These are phyloP conservation scores for Kwoniella europaea DNA, from an alignment of 768 basidiomycete genomes.

Conservation along the genomic window DNA sequence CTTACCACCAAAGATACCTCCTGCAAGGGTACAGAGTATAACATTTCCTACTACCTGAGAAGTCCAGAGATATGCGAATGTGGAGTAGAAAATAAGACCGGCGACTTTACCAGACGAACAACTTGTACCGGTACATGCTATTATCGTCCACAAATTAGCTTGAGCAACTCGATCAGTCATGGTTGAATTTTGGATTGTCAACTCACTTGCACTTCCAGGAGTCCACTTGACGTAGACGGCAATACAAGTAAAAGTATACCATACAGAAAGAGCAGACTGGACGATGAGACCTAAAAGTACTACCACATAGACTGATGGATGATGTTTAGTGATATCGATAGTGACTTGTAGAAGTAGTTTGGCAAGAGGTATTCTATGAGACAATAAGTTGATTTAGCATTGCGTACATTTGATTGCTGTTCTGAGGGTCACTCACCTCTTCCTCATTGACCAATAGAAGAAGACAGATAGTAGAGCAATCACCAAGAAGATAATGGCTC, in stretches of 20 bases:
- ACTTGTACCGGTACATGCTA: conserved; percentile 59
- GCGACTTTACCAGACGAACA: conserved; percentile 78
- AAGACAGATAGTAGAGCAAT: conserved; percentile 76
- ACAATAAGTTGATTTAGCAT: neutral
- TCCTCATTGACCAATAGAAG: conserved; percentile 66
- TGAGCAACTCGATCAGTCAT: neutral
- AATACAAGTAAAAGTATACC: conserved; percentile 77
- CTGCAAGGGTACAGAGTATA: conserved; percentile 76
- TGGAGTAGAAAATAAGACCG: conserved; percentile 75
- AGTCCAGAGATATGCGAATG: conserved; percentile 85
- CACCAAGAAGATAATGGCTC: conserved; percentile 81
- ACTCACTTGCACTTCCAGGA: conserved; percentile 72
- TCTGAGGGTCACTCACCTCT: conserved; percentile 53
- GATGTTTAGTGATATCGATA: conserved; percentile 83
- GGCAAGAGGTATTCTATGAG: conserved; percentile 75
- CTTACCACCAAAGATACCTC: conserved; percentile 71
- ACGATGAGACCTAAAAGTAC: conserved; percentile 72
- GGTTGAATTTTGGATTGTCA: neutral
- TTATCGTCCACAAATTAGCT: conserved; percentile 36
- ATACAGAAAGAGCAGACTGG: conserved; percentile 75
- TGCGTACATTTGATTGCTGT: neutral
- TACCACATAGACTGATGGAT: conserved; percentile 78
- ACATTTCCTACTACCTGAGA: conserved; percentile 82
- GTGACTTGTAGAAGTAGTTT: conserved; percentile 78
- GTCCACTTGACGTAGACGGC: conserved; percentile 78